These are phyloP conservation scores for Tolypocladium tundrense DNA, from an alignment of 2,329 filamentous ascomycete species.

Conservation along the genomic window DNA sequence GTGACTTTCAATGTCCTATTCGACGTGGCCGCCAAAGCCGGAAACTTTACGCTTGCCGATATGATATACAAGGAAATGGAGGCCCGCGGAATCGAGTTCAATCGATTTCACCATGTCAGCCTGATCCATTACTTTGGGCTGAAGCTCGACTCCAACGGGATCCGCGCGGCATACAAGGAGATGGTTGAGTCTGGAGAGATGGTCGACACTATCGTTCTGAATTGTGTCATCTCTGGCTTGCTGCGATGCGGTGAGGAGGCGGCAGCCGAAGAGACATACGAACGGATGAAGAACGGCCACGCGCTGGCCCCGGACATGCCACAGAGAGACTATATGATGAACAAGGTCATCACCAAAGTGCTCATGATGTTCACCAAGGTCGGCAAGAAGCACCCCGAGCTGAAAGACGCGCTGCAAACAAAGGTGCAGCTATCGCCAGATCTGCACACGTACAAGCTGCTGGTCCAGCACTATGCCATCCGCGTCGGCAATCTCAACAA, in stretches of 20 bases:
- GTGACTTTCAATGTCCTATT: constrained; percentile 95
- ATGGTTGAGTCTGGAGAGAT: constrained; percentile 81
- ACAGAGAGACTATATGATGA: constrained; percentile 33
- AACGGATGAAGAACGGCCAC: constrained; percentile 65
- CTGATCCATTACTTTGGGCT: constrained; percentile 79
- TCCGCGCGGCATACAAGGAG: constrained; percentile 68
- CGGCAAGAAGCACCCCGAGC: constrained; percentile 41
- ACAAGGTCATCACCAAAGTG: constrained; percentile 40
- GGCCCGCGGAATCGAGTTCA: constrained; percentile 53
- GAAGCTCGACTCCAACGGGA: constrained; percentile 58
- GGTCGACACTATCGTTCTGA: constrained; percentile 78
- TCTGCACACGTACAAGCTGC: constrained; percentile 66
- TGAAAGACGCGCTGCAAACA: constrained; percentile 47
- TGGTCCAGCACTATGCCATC: constrained; percentile 65
- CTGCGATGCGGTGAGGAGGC: constrained; percentile 64
- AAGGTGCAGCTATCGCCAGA: constrained; percentile 61
- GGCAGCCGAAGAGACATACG: constrained; percentile 72
- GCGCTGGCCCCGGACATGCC: constrained; percentile 27
- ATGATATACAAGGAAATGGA: constrained; percentile 78
- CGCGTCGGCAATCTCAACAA: constrained; percentile 60
- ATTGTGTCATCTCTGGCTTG: constrained; percentile 73
- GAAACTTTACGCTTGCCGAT: constrained; percentile 75
- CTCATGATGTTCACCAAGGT: constrained; percentile 49
- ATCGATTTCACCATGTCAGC: constrained; percentile 72
- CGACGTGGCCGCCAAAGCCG: constrained; percentile 74